phyloP scores from a whole-genome alignment of 1,284 basidiomycete species.

The Ceraceosorus guamensis region DNA sequence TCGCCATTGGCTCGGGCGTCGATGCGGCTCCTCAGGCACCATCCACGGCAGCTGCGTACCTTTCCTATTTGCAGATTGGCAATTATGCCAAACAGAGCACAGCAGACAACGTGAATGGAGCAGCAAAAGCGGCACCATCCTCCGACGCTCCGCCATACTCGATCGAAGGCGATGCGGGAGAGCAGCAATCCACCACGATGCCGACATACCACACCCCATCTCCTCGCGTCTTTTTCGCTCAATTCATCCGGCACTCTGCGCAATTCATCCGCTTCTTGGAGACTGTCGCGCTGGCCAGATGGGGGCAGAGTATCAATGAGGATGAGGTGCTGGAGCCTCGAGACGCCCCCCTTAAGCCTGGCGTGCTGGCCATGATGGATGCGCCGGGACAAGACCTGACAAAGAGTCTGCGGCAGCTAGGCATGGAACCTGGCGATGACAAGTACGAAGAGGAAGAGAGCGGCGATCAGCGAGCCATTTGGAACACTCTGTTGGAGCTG shows the following conservation, averaged over 20 bases:
- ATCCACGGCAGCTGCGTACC: conserved; percentile 20
- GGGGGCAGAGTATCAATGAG: conserved; percentile 63
- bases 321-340: no score
- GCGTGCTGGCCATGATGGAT: conserved; percentile 8
- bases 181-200: conserved; percentile 2
- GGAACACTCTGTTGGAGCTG: conserved; percentile 92
- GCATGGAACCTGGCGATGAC: conserved; percentile 6
- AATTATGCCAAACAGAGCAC: conserved; percentile 15
- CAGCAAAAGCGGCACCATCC: neutral
- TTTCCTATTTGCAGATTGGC: conserved; percentile 31
- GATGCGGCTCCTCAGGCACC: conserved; percentile 3
- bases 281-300: conserved; percentile 69
- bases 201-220: conserved; percentile 60
- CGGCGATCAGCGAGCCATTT: conserved; percentile 74
- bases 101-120: neutral
- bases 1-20: conserved; percentile 3
- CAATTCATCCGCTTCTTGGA: conserved; percentile 84
- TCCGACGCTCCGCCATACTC: conserved; percentile 9
- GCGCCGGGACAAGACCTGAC: conserved; percentile 10
- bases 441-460: conserved; percentile 57
- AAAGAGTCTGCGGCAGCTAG: conserved; percentile 13
- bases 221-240: conserved; percentile 80
- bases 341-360: conserved; percentile 4
- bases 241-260: conserved; percentile 81
- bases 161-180: conserved; percentile 5